Evolutionary conservation across 148 eudicot genomes (phyloP), one percentile per base, ranked within the genome.

Genomic region (Limonium bicolor): DNA sequence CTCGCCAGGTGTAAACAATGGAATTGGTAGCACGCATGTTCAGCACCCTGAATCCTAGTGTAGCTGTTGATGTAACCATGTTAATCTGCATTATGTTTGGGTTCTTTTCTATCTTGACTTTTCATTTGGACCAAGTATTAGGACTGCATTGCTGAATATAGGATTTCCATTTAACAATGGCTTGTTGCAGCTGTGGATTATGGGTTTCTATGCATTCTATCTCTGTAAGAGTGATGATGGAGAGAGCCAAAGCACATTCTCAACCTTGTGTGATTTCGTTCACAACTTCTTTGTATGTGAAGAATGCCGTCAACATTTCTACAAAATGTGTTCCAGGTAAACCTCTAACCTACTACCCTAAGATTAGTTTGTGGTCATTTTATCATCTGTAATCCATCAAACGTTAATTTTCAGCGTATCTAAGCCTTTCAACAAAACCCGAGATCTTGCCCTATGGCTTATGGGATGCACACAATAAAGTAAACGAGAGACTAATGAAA

Each of bases 151-250:
- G n/a, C n/a, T n/a, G n/a, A n/a, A n/a, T n/a, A n/a, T n/a, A n/a
- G n/a, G n/a, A n/a, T n/a, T n/a, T 13, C 27, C 17, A 22, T 42
- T 14, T 42, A 24, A 42, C 30, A 42, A 42, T 43, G 29, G 25
- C 30, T 21, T 41, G 43, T 34, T 66, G 67, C 82, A 90, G 99
- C 48, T 90, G 99, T 67, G 99, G 99, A 32, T 66, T 90, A 59
- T 90, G 99, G 99, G 70, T 85, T 53, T 60, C 85, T 50, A 38
- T 90, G 59, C 99, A 90, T 63, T 81, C 99, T 30, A 77, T 90
- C 23, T 80, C 99, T 32, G 99, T 85, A 65, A 80, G 92, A 62
- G 55, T 41, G 99, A 78, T 23, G 93, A 90, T 46, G 85, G 73
- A 68, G 99, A 90, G 56, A 76, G 80, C 68, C 80, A 84, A 3